A percentile compares a stretch with the other conserved stretches of the same genome.
Conservation (phyloP, 2,329 filamentous ascomycete species). For the Xylaria sp. region DNA sequence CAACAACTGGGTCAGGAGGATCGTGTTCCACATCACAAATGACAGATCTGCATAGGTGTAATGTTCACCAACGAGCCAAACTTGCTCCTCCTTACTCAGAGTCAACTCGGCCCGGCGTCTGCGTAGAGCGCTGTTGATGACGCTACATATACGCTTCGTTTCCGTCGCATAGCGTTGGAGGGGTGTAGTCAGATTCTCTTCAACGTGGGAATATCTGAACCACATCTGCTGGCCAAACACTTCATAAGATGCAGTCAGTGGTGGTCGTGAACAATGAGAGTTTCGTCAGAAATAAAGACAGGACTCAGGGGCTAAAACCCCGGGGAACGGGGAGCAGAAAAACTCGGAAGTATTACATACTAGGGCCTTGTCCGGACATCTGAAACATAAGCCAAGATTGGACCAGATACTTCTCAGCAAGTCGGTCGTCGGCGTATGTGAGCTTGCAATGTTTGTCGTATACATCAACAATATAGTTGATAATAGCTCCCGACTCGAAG, state of each 20-base stretch:
- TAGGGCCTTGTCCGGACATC: constrained; percentile 55
- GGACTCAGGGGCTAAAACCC: not conserved
- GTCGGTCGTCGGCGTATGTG: constrained; percentile 50
- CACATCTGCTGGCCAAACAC: constrained; percentile 49
- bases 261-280: not conserved
- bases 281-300: not conserved
- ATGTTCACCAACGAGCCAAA: constrained; percentile 41
- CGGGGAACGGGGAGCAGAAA: not conserved
- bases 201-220: constrained; percentile 50
- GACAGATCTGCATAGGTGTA: constrained; percentile 41
- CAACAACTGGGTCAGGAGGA: constrained; percentile 20
- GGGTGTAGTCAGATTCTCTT: constrained; percentile 44
- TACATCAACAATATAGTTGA: constrained; percentile 57
- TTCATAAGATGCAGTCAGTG: not conserved
- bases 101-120: constrained; percentile 26
- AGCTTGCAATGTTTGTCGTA: constrained; percentile 57
- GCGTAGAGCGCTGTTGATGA: constrained; percentile 30
- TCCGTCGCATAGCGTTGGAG: constrained; percentile 46
- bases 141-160: constrained; percentile 32
- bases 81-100: constrained; percentile 20
- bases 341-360: not conserved
- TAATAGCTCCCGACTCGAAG: constrained; percentile 62
- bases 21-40: constrained; percentile 37
- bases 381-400: constrained; percentile 58
- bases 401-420: constrained; percentile 50